Percentiles rank a stretch among this genome's conserved stretches.
These are phyloP conservation scores for Pestalotiopsis sp. DNA, from an alignment of 2,329 filamentous ascomycete species.

Conservation along the genomic window DNA sequence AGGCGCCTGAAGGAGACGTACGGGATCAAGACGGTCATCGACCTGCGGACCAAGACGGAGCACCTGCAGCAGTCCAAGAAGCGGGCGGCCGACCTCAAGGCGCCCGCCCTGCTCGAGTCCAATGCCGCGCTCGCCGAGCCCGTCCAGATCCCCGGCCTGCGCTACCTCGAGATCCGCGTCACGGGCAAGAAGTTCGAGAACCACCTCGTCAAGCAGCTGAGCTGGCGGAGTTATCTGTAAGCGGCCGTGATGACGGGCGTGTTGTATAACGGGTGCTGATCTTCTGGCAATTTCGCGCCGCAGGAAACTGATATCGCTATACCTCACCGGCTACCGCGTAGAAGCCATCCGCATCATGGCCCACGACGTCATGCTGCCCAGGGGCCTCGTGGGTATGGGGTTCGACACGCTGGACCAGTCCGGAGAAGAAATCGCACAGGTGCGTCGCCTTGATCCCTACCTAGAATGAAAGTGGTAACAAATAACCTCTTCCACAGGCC, in stretches of 20 bases:
- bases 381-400: slow-evolving; percentile 72
- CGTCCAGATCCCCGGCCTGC: slow-evolving; percentile 63
- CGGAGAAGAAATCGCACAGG: slow-evolving; percentile 58
- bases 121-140: slow-evolving; percentile 56
- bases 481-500: slow-evolving; percentile 29
- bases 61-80: slow-evolving; percentile 69
- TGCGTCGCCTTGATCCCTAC: slow-evolving; percentile 3
- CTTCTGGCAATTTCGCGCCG: too few relatives aligned
- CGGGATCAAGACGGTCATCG: slow-evolving; percentile 72
- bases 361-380: slow-evolving; percentile 69
- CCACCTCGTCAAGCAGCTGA: slow-evolving; percentile 67
- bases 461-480: neutral
- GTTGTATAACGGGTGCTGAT: neutral
- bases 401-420: slow-evolving; percentile 71
- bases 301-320: slow-evolving; percentile 26
- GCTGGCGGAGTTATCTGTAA: slow-evolving; percentile 67
- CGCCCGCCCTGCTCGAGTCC: slow-evolving; percentile 45
- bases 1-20: slow-evolving; percentile 58
- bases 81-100: slow-evolving; percentile 47
- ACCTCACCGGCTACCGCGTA: slow-evolving; percentile 66
- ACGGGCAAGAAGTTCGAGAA: slow-evolving; percentile 73
- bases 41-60: slow-evolving; percentile 81
- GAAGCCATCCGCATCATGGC: slow-evolving; percentile 72
- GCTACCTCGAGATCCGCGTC: slow-evolving; percentile 70
- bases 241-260: slow-evolving; percentile 17